Base-by-base conservation (phyloP, 148 eudicot species). In the Selenicereus undatus region DNA sequence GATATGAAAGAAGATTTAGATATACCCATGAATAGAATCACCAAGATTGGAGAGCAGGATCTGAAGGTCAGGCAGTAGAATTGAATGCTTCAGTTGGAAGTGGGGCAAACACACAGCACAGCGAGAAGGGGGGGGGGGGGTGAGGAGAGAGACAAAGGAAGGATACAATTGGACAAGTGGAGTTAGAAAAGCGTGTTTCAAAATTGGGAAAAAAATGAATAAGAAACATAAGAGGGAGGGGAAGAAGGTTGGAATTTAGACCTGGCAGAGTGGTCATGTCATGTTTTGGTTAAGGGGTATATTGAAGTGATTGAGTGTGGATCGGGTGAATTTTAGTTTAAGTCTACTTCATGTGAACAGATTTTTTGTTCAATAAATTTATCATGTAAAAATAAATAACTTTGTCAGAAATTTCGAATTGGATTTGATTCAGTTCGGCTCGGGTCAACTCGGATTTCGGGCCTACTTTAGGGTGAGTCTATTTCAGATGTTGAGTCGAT, bases 31-130 rank as follows among this genome's bases (percentile, higher is more conserved):
- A 75, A 75, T 11, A 26, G 77, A 22, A 30, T 26, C 27, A 45
- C 27, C 48, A 48, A 58, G 69, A 65, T 64, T 73, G 60, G 24
- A 56, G 66, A 29, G 73, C 35, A 50, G 62, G 75, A 77, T 30
- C 35, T 36, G 84, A 64, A 56, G n/a, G 29, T 64, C 68, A 22
- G 4, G 68, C 68, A 64, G 74, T 74, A 74, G 78, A 76, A 64
- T 78, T 81, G 85, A 80, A 76, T 80, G 82, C 58, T 77, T 73
- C 60, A 86, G 78, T 81, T 71, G 82, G 62, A 52, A 35, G 88
- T 86, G 86, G 88, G 86, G 78, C 27, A 84, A 78, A 76, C 51
- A 79, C 71, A 80, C 74, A 75, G 51, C 79, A 58, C 74, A 84
- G 79, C 69, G 48, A 27, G 52, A 64, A 39, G 29, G 29, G 8